Percentiles rank a stretch among this genome's conserved stretches.
These are phyloP conservation scores for Microbotryum scabiosae DNA, from an alignment of 1,284 basidiomycete species.

Conservation along the genomic window DNA sequence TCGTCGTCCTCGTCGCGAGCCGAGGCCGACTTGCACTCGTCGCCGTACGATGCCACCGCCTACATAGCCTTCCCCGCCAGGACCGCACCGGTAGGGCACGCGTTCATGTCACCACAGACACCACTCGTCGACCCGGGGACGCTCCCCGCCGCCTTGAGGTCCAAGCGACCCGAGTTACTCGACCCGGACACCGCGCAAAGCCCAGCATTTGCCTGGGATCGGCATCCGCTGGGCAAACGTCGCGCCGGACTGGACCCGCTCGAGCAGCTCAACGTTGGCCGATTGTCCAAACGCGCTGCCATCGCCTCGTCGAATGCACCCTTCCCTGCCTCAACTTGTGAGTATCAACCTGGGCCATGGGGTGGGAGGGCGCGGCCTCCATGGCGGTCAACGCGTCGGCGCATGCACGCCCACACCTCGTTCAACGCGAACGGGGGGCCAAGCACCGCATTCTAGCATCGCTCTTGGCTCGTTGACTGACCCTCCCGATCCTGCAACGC, in stretches of 20 bases:
- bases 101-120: constrained; percentile 3
- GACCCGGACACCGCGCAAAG: constrained; percentile 3
- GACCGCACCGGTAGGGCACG: background rate
- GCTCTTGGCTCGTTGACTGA: too few relatives aligned
- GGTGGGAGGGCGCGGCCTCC: background rate
- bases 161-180: background rate
- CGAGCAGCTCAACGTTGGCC: background rate
- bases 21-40: background rate
- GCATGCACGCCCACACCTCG: constrained; percentile 1
- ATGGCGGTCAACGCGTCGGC: background rate
- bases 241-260: background rate
- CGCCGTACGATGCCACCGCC: background rate
- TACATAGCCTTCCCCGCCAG: constrained; percentile 4
- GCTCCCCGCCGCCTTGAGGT: background rate
- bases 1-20: background rate
- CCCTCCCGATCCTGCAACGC: too few relatives aligned
- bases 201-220: constrained; percentile 8
- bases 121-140: background rate
- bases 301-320: constrained; percentile 5
- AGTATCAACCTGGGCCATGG: background rate
- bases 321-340: constrained; percentile 6
- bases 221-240: constrained; percentile 11
- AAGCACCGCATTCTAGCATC: background rate
- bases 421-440: background rate
- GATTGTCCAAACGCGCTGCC: constrained; percentile 1